Evolutionary conservation across 2,329 filamentous ascomycete genomes (phyloP).

Genomic region (Monilinia aucupariae): DNA sequence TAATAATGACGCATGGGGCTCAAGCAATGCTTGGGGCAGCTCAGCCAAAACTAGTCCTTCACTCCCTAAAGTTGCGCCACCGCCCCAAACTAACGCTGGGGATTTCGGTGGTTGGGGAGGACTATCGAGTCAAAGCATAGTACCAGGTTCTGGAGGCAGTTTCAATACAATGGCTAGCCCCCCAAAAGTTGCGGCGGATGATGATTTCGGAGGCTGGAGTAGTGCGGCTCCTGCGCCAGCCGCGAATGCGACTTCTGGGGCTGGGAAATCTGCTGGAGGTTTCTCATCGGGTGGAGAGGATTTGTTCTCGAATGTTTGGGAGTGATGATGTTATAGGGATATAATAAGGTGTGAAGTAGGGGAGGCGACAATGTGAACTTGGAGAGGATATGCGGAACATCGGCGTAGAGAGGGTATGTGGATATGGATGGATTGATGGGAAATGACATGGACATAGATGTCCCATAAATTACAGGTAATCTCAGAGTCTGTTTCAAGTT

Average conservation of each 20-base stretch:
- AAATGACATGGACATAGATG: constrained; percentile 18
- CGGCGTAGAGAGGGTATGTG: neutral
- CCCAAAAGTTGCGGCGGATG: constrained; percentile 75
- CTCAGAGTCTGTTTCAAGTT: neutral
- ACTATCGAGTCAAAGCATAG: constrained; percentile 55
- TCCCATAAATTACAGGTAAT: constrained; percentile 10
- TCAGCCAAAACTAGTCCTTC: constrained; percentile 47
- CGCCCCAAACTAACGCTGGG: constrained; percentile 42
- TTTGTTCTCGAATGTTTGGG: constrained; percentile 94
- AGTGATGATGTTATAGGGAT: constrained; percentile 43
- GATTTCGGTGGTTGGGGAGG: constrained; percentile 51
- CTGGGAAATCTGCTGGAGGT: constrained; percentile 27
- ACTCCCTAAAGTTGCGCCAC: constrained; percentile 41
- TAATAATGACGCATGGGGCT: constrained; percentile 73
- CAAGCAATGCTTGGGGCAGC: constrained; percentile 73
- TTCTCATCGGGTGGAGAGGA: constrained; percentile 59
- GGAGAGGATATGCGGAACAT: neutral
- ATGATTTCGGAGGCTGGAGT: constrained; percentile 95
- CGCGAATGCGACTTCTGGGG: constrained; percentile 56
- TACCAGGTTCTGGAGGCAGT: constrained; percentile 58
- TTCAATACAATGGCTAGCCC: constrained; percentile 44
- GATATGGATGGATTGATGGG: neutral
- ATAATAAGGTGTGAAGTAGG: neutral
- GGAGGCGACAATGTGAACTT: neutral
- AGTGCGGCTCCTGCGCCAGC: constrained; percentile 58